Base-by-base conservation (phyloP, 495 filamentous ascomycete genomes). In the Bacidia rubella region DNA sequence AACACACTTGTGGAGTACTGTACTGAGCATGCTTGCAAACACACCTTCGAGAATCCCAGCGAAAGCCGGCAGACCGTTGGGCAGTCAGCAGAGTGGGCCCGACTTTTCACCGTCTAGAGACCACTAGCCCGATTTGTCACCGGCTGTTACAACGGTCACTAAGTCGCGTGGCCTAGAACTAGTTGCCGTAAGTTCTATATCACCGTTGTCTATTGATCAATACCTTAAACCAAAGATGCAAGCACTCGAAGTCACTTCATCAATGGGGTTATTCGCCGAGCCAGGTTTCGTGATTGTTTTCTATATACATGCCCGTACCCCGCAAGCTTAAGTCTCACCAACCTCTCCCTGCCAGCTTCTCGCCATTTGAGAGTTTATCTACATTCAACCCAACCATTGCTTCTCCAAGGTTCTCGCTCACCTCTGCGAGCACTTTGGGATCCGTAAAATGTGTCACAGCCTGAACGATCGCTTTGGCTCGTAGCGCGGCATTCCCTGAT, bases 371-470 rank as follows among this genome's bases (percentile, higher is more conserved):
- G 81, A 98, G 79, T 49, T 74, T 75, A 38, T 74, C 75, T 10
- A 84, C 81, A 66, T 86, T 98, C 53, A 95, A 81, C 9, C 92
- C 92, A 22, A 94, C 89, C 89, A 98, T 98, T 10, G 92, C 87
- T 76, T 90, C 87, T 5, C 92, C 92, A 32, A 96, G 70, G 55
- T 87, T 87, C 63, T 79, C 77, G 69, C 82, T 86, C 10, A 93
- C 86, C 68, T 94, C 81, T 0, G 90, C 89, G 53, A 98, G 67
- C 4, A 93, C 76, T 73, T 85, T 80, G n/a, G 87, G 66, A 63
- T 98, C 87, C 57, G 79, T 85, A 68, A 70, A 95, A 66, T 96
- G 83, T 38, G 89, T 90, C 9, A 87, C 85, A 12, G 92, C 93
- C 70, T 93, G 85, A 49, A 98, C 92, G 60, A 98, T 96, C 29